A percentile compares a stretch with the other conserved stretches of the same genome.
These are phyloP conservation scores for Sclerotinia glacialis DNA, from an alignment of 2,329 filamentous ascomycete species.

Conservation along the genomic window DNA sequence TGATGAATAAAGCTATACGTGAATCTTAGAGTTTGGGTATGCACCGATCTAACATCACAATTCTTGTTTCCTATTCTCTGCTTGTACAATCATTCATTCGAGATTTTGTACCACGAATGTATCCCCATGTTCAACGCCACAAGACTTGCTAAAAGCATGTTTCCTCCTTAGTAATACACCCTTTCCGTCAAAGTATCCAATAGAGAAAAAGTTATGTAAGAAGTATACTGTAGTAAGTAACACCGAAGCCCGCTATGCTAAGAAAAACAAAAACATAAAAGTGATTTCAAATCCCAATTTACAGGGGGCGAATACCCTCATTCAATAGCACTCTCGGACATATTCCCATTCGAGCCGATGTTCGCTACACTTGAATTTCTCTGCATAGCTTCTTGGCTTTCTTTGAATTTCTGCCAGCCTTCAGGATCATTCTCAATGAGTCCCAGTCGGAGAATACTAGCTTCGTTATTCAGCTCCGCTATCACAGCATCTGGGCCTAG, in stretches of 20 bases:
- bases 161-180: constrained; percentile 6
- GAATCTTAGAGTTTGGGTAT: neutral
- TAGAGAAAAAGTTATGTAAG: constrained; percentile 7
- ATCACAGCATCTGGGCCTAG: constrained; percentile 56
- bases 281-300: neutral
- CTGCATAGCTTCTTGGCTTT: constrained; percentile 50
- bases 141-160: neutral
- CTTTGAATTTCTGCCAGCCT: constrained; percentile 61
- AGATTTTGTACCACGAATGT: neutral
- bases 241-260: constrained; percentile 6
- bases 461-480: constrained; percentile 53
- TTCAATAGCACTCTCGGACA: constrained; percentile 33
- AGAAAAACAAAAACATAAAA: neutral
- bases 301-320: constrained; percentile 6
- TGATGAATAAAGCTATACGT: neutral
- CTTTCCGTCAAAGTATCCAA: constrained; percentile 5
- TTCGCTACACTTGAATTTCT: constrained; percentile 31
- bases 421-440: constrained; percentile 62
- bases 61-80: neutral
- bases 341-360: constrained; percentile 27
- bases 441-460: constrained; percentile 43
- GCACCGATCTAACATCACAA: constrained; percentile 3
- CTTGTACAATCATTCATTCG: neutral
- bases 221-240: neutral
- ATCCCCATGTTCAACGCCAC: neutral